Evolutionary conservation across 1,139 yeast species (phyloP).

Genomic region (Eremothecium cymbalariae): DNA sequence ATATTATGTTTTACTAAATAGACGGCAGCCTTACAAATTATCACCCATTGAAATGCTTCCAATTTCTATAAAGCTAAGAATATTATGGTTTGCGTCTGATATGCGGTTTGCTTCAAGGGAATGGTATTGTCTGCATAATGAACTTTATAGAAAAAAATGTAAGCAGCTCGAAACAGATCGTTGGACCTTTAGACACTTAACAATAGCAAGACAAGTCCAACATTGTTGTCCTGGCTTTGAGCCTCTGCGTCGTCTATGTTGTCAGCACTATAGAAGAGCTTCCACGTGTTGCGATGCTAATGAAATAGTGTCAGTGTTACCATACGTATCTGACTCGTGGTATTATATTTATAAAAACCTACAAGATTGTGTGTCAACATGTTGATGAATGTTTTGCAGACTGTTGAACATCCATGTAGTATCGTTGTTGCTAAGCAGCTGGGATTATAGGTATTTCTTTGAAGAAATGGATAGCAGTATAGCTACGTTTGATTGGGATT

Average conservation of each 20-base stretch:
- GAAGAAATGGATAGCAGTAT: too few species aligned
- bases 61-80: not conserved
- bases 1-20: not conserved
- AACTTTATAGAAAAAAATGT: constrained; percentile 2
- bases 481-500: too few species aligned
- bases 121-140: constrained; percentile 5
- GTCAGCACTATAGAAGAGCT: not conserved
- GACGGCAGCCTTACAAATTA: not conserved
- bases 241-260: constrained; percentile 2
- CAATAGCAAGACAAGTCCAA: constrained; percentile 1
- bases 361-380: not conserved
- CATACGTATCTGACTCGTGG: constrained; percentile 5
- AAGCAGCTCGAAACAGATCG: not conserved
- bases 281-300: not conserved
- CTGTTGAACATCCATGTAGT: too few species aligned
- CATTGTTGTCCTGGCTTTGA: constrained; percentile 1
- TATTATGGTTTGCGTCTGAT: constrained; percentile 1
- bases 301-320: constrained; percentile 1
- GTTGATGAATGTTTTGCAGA: not conserved
- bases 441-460: too few species aligned
- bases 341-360: constrained; percentile 1
- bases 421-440: too few species aligned
- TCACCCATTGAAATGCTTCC: constrained; percentile 2
- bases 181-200: constrained; percentile 3
- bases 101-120: constrained; percentile 4